Conservation (phyloP, 2,329 filamentous ascomycete species). For the Apiospora hydei region DNA sequence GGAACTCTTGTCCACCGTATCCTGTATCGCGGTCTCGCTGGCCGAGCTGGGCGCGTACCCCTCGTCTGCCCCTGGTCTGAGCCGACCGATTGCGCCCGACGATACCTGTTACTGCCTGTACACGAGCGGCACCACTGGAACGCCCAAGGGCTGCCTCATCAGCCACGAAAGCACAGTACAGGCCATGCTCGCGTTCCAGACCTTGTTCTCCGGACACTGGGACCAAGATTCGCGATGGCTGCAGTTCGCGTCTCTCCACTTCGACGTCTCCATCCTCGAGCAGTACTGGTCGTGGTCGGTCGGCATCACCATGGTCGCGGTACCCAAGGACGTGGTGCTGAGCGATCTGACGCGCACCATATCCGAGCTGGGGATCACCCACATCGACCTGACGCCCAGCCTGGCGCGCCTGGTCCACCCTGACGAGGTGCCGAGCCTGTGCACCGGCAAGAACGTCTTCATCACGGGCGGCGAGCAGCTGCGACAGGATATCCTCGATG, state of each 20-base stretch:
- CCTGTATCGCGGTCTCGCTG: slow-evolving; percentile 45
- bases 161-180: slow-evolving; percentile 90
- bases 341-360: slow-evolving; percentile 82
- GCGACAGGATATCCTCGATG: slow-evolving; percentile 86
- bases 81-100: slow-evolving; percentile 50
- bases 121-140: slow-evolving; percentile 86
- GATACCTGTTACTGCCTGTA: slow-evolving; percentile 84
- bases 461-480: slow-evolving; percentile 91
- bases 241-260: slow-evolving; percentile 94
- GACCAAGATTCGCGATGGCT: slow-evolving; percentile 78
- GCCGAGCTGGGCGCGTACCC: slow-evolving; percentile 36
- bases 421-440: slow-evolving; percentile 80
- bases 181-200: slow-evolving; percentile 85
- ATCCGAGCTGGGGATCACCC: slow-evolving; percentile 76
- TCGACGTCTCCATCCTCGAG: slow-evolving; percentile 91
- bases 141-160: slow-evolving; percentile 86
- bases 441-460: slow-evolving; percentile 74
- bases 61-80: slow-evolving; percentile 34
- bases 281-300: slow-evolving; percentile 97
- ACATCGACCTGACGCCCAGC: slow-evolving; percentile 91
- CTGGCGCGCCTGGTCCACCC: slow-evolving; percentile 81
- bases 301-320: slow-evolving; percentile 83
- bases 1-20: slow-evolving; percentile 43
- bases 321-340: slow-evolving; percentile 83
- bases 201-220: slow-evolving; percentile 80